phyloP scores from a whole-genome alignment of 495 filamentous ascomycete species.

The Penicillium steckii region DNA sequence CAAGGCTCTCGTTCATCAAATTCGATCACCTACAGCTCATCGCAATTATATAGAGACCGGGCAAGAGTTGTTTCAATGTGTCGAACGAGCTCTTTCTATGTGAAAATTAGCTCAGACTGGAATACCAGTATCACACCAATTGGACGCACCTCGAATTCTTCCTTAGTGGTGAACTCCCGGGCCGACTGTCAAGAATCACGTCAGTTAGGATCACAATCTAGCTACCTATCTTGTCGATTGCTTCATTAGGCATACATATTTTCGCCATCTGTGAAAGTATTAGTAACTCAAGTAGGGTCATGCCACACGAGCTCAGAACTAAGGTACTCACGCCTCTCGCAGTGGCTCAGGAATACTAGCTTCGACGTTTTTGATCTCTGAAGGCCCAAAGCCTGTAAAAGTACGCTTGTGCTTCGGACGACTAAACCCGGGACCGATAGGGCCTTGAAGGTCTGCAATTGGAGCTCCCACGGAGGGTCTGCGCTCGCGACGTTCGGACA shows the following conservation, averaged over 20 bases:
- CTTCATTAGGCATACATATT: slow-evolving; percentile 52
- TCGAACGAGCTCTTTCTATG: slow-evolving; percentile 75
- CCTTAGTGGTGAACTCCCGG: slow-evolving; percentile 70
- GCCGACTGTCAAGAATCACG: slow-evolving; percentile 46
- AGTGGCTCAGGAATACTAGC: slow-evolving; percentile 84
- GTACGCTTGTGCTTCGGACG: slow-evolving; percentile 95
- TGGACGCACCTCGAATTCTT: slow-evolving; percentile 60
- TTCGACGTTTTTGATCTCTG: slow-evolving; percentile 92
- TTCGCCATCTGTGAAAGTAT: slow-evolving; percentile 64
- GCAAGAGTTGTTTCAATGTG: slow-evolving; percentile 97
- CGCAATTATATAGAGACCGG: slow-evolving; percentile 96
- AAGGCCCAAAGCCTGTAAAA: slow-evolving; percentile 83
- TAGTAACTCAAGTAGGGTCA: slow-evolving; percentile 16
- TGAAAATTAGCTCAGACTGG: slow-evolving; percentile 6
- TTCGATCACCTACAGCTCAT: slow-evolving; percentile 60
- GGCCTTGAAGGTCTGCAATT: slow-evolving; percentile 77
- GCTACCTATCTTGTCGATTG: not conserved
- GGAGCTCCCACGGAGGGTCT: slow-evolving; percentile 78
- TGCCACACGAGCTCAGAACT: not conserved
- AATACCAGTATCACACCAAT: not conserved
- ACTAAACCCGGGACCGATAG: slow-evolving; percentile 67
- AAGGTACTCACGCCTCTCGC: slow-evolving; percentile 65
- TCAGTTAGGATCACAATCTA: not conserved
- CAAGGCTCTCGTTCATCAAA: not conserved
- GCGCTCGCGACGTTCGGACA: slow-evolving; percentile 53